phyloP scores from a whole-genome alignment of 2,329 filamentous ascomycete species.

The Calonectria pseudoreteaudii region DNA sequence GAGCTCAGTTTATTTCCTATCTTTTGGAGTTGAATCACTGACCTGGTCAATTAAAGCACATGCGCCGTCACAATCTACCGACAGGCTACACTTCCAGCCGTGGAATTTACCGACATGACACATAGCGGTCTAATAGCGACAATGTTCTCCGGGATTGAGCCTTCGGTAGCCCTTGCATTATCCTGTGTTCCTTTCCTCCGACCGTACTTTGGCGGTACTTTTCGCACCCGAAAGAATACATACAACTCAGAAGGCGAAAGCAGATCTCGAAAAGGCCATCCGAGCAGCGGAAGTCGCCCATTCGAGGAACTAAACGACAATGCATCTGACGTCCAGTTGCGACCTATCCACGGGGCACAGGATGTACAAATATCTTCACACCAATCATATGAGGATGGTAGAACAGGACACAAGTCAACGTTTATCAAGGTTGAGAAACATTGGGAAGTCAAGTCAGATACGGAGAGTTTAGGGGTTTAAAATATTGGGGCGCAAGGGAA shows the following conservation, averaged over 20 bases:
- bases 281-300: not conserved
- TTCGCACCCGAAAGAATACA: not conserved
- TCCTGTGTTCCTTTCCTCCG: slow-evolving; percentile 10
- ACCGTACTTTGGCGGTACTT: not conserved
- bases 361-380: not conserved
- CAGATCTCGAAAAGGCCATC: not conserved
- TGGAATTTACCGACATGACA: slow-evolving; percentile 13
- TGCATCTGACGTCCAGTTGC: not conserved
- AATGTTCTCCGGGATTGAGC: slow-evolving; percentile 13
- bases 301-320: not conserved
- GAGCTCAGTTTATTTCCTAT: not conserved
- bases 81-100: not conserved
- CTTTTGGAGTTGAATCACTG: not conserved
- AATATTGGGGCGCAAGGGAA: not conserved
- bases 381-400: not conserved
- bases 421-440: not conserved
- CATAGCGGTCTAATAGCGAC: slow-evolving; percentile 15
- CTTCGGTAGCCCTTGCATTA: slow-evolving; percentile 12
- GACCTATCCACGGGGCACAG: not conserved
- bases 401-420: not conserved
- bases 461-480: not conserved
- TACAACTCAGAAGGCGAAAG: not conserved
- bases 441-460: not conserved
- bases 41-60: not conserved
- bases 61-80: not conserved